Percentiles rank a stretch among this genome's conserved stretches.
These are phyloP conservation scores for Penicillium goetzii DNA, from an alignment of 495 filamentous ascomycete species.

Conservation along the genomic window DNA sequence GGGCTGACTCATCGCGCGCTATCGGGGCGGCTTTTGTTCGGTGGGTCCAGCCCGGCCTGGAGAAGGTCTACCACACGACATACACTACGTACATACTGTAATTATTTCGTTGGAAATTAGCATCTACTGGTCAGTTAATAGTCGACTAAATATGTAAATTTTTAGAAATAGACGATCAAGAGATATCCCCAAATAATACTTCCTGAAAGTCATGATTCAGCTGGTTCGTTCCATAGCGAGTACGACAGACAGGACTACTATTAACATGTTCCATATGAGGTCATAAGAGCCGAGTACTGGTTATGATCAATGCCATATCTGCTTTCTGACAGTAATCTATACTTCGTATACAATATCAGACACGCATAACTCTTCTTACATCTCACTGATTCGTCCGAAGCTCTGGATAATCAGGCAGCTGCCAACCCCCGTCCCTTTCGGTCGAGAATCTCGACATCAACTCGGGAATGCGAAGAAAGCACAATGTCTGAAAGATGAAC, in stretches of 20 bases:
- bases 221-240: not conserved
- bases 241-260: not conserved
- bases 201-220: too few species aligned
- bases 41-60: conserved; percentile 6
- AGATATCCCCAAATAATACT: not conserved
- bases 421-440: conserved; percentile 30
- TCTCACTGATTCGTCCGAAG: not conserved
- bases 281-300: not conserved
- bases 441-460: conserved; percentile 23
- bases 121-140: not conserved
- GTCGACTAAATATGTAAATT: not conserved
- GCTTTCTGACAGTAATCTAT: not conserved
- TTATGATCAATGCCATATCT: not conserved
- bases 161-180: not conserved
- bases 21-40: conserved; percentile 17
- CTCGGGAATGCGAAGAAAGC: conserved; percentile 30
- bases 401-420: conserved; percentile 34
- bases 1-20: conserved; percentile 16
- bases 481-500: conserved; percentile 23
- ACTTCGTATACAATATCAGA: not conserved
- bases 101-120: not conserved
- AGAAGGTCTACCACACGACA: not conserved
- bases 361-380: not conserved
- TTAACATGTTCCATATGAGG: not conserved
- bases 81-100: not conserved